Conservation (phyloP, 345 rosid genomes). For the Gossypium herbaceum region DNA sequence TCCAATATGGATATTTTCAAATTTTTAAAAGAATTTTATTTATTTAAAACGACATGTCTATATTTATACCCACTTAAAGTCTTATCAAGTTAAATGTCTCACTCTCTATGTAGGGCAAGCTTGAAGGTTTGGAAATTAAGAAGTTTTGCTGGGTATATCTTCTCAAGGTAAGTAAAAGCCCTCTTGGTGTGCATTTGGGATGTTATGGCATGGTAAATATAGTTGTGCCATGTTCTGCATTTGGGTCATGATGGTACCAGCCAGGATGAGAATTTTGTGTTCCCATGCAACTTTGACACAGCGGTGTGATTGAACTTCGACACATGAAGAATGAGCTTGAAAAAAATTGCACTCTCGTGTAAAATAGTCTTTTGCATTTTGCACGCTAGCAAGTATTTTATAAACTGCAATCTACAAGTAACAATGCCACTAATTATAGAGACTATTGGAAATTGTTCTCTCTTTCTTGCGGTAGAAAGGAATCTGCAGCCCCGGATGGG, state of each 20-base stretch:
- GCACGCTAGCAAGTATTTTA: too few species aligned
- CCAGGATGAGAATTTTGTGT: neutral
- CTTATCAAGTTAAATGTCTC: neutral
- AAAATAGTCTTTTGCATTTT: too few species aligned
- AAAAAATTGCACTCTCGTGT: neutral
- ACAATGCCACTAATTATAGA: too few species aligned
- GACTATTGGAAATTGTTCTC: too few species aligned
- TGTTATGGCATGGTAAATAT: neutral
- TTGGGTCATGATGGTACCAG: neutral
- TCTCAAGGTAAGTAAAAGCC: neutral
- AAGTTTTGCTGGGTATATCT: neutral
- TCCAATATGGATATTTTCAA: too few species aligned
- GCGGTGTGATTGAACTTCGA: neutral
- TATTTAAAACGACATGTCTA: too few species aligned
- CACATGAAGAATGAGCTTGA: neutral
- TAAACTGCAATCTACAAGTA: too few species aligned
- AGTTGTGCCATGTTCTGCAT: neutral
- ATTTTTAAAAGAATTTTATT: fast-evolving
- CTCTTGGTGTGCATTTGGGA: neutral
- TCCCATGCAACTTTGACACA: neutral
- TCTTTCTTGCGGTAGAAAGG: too few species aligned
- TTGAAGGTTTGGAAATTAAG: neutral
- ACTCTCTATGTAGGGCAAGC: neutral
- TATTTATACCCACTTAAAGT: too few species aligned
- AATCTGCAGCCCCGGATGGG: too few species aligned